Evolutionary conservation across 2,329 filamentous ascomycete species (phyloP).

Genomic region (Fusarium avenaceum): DNA sequence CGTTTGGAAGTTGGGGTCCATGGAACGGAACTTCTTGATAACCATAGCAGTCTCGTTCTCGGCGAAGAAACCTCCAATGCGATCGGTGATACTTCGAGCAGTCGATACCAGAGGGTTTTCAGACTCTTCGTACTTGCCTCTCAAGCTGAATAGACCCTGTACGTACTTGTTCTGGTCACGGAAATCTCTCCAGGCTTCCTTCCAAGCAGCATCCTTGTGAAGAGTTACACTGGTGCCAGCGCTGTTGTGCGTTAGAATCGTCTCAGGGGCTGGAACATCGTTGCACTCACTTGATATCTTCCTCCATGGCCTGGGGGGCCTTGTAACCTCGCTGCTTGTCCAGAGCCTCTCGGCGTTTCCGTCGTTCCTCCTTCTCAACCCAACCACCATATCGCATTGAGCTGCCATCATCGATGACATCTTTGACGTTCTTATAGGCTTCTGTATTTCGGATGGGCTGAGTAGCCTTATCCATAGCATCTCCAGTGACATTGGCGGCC

Average conservation of each 20-base stretch:
- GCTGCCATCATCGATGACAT: slow-evolving; percentile 96
- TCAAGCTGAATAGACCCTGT: slow-evolving; percentile 88
- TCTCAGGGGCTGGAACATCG: background rate
- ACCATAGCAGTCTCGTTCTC: slow-evolving; percentile 98
- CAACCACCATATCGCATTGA: slow-evolving; percentile 96
- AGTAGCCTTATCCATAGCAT: slow-evolving; percentile 93
- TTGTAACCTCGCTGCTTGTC: slow-evolving; percentile 71
- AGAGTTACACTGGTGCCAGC: slow-evolving; percentile 94
- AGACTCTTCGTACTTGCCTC: slow-evolving; percentile 91
- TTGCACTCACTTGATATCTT: slow-evolving; percentile 86
- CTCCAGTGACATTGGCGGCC: slow-evolving; percentile 86
- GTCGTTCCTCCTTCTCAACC: slow-evolving; percentile 95
- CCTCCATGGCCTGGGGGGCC: slow-evolving; percentile 73
- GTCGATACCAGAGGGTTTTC: slow-evolving; percentile 96
- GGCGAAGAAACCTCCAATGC: slow-evolving; percentile 94
- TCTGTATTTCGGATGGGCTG: slow-evolving; percentile 94
- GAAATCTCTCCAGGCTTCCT: slow-evolving; percentile 98
- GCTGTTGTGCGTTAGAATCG: slow-evolving; percentile 63
- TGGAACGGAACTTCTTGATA: slow-evolving; percentile 96
- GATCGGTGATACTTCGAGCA: slow-evolving; percentile 92
- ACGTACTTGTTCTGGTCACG: slow-evolving; percentile 89
- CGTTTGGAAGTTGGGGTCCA: slow-evolving; percentile 94
- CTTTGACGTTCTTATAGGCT: slow-evolving; percentile 92
- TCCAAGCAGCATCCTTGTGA: slow-evolving; percentile 98
- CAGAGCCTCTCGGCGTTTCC: slow-evolving; percentile 79